Percentiles rank a stretch among this genome's conserved stretches.
Conservation (phyloP, 2,329 filamentous ascomycete species). For the Hypoxylon sp. region DNA sequence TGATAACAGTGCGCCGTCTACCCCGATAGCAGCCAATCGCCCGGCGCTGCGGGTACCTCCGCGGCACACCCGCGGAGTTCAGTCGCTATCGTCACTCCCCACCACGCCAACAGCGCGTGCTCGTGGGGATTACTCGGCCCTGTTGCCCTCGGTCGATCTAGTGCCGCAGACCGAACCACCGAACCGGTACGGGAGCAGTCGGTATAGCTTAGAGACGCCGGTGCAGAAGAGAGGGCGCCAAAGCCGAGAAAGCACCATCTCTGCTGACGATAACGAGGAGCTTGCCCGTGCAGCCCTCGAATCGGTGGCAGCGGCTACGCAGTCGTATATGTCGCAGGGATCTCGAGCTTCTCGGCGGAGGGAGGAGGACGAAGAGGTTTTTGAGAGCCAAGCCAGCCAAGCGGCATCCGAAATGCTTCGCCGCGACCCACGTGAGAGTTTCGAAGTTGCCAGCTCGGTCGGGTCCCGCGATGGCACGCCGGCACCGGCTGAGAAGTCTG, state of each 20-base stretch:
- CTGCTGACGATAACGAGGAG: slow-evolving; percentile 74
- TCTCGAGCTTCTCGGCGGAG: slow-evolving; percentile 53
- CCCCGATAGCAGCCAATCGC: slow-evolving; percentile 68
- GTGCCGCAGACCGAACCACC: slow-evolving; percentile 72
- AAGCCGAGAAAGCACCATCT: slow-evolving; percentile 90
- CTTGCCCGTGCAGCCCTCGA: slow-evolving; percentile 69
- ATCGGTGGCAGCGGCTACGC: slow-evolving; percentile 65
- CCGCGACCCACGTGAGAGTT: slow-evolving; percentile 68
- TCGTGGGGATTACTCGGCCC: slow-evolving; percentile 64
- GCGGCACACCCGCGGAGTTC: slow-evolving; percentile 80
- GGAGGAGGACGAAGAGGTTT: slow-evolving; percentile 73
- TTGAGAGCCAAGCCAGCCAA: slow-evolving; percentile 83
- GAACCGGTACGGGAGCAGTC: slow-evolving; percentile 60
- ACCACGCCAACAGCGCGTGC: slow-evolving; percentile 77
- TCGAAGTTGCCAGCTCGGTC: slow-evolving; percentile 64
- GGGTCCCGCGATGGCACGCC: slow-evolving; percentile 63
- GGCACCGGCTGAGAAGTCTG: slow-evolving; percentile 62
- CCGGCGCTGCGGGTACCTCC: slow-evolving; percentile 65
- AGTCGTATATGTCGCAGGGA: slow-evolving; percentile 55
- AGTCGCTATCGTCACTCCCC: slow-evolving; percentile 88
- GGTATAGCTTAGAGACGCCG: slow-evolving; percentile 64
- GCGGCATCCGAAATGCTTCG: slow-evolving; percentile 82
- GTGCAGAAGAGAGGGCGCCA: slow-evolving; percentile 67
- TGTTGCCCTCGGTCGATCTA: slow-evolving; percentile 75
- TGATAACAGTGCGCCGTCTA: slow-evolving; percentile 82